phyloP scores from a whole-genome alignment of 352 stramenopile species.

The Saprolegnia parasitica region DNA sequence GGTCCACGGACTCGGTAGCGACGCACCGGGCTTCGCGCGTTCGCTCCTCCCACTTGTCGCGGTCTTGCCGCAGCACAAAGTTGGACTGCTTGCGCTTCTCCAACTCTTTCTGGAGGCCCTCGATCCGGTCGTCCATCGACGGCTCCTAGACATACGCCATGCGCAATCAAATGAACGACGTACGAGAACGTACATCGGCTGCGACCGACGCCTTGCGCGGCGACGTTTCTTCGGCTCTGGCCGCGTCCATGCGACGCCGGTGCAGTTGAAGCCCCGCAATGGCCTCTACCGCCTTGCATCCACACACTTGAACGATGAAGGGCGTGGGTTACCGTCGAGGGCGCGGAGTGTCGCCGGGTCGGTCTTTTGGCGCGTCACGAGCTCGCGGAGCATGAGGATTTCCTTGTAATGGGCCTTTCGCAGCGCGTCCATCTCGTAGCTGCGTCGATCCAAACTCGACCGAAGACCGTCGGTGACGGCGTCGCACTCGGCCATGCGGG shows the following conservation, averaged over 20 bases:
- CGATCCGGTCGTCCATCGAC: not conserved
- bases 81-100: conserved; percentile 28
- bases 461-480: conserved; percentile 39
- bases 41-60: conserved; percentile 63
- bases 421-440: conserved; percentile 57
- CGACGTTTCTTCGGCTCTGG: not conserved
- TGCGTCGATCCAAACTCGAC: conserved; percentile 55
- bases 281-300: not conserved
- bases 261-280: not conserved
- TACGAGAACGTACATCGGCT: not conserved
- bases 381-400: conserved; percentile 60
- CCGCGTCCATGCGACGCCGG: not conserved
- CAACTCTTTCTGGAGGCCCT: not conserved
- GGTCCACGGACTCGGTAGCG: not conserved
- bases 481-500: conserved; percentile 31
- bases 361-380: conserved; percentile 51
- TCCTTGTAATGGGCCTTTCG: conserved; percentile 73
- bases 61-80: conserved; percentile 41
- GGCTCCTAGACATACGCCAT: not conserved
- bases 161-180: not conserved
- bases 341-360: conserved; percentile 45
- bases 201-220: not conserved
- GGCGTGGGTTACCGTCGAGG: conserved; percentile 63
- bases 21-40: conserved; percentile 44
- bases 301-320: not conserved